Conservation (phyloP, 768 basidiomycete species). For the Boletus edulis region DNA sequence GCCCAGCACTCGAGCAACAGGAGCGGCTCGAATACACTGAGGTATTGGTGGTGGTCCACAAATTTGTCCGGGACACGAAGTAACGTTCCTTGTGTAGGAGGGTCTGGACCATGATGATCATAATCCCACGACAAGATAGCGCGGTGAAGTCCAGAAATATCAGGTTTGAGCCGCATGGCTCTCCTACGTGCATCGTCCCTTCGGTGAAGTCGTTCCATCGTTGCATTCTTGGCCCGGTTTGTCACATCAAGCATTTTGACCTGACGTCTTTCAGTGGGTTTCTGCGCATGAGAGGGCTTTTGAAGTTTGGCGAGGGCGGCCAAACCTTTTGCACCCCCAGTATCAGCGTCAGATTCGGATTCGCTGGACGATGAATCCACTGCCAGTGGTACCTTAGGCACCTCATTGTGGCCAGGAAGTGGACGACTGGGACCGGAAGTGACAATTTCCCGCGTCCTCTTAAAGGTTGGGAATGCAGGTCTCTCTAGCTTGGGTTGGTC, state of each 20-base stretch:
- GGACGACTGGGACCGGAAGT: slow-evolving; percentile 34
- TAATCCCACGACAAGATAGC: slow-evolving; percentile 86
- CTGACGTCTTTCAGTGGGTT: slow-evolving; percentile 56
- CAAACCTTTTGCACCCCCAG: slow-evolving; percentile 42
- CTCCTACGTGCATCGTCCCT: slow-evolving; percentile 60
- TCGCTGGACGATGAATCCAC: slow-evolving; percentile 41
- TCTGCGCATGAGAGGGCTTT: slow-evolving; percentile 58
- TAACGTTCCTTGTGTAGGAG: slow-evolving; percentile 47
- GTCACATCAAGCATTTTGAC: slow-evolving; percentile 62
- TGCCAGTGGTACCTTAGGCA: slow-evolving; percentile 2
- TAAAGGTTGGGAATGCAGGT: slow-evolving; percentile 43
- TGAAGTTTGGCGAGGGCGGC: slow-evolving; percentile 58
- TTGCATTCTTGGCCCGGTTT: slow-evolving; percentile 38
- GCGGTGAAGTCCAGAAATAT: slow-evolving; percentile 76
- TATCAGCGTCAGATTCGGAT: slow-evolving; percentile 47
- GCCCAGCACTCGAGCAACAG: slow-evolving; percentile 90
- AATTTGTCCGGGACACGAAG: slow-evolving; percentile 65
- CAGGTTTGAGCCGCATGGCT: slow-evolving; percentile 74
- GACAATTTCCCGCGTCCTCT: slow-evolving; percentile 29
- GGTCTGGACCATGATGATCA: slow-evolving; percentile 58
- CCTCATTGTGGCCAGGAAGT: slow-evolving; percentile 13
- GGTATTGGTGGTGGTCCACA: slow-evolving; percentile 62
- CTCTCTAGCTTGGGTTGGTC: slow-evolving; percentile 36
- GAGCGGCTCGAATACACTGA: slow-evolving; percentile 76
- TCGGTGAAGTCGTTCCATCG: slow-evolving; percentile 49